Percentiles rank a stretch among this genome's conserved stretches.
Evolutionary conservation across 2,329 filamentous ascomycete species (phyloP).

Genomic region (Paecilomyces niveus): DNA sequence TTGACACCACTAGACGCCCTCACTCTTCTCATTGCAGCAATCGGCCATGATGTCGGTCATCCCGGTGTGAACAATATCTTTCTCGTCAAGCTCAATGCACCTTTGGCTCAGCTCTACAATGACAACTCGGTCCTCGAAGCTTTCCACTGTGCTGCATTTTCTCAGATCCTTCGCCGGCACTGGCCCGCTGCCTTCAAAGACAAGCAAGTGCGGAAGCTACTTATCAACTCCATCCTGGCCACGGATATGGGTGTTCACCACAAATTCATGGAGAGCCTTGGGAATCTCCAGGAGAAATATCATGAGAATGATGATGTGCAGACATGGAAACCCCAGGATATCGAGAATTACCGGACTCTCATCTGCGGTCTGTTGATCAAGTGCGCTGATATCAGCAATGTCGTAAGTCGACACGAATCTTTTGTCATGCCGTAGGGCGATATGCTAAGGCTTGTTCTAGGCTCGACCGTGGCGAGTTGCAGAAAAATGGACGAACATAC

Average conservation of each 20-base stretch:
- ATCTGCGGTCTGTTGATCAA: slow-evolving; percentile 93
- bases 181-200: slow-evolving; percentile 82
- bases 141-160: slow-evolving; percentile 95
- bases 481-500: slow-evolving; percentile 79
- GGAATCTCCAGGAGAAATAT: slow-evolving; percentile 72
- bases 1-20: slow-evolving; percentile 83
- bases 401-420: slow-evolving; percentile 54
- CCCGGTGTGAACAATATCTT: slow-evolving; percentile 98
- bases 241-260: slow-evolving; percentile 98
- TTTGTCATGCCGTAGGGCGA: neutral
- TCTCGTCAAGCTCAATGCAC: slow-evolving; percentile 82
- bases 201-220: slow-evolving; percentile 71
- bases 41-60: slow-evolving; percentile 95
- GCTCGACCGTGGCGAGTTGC: slow-evolving; percentile 78
- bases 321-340: slow-evolving; percentile 67
- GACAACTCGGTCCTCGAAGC: slow-evolving; percentile 94
- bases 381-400: slow-evolving; percentile 97
- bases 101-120: slow-evolving; percentile 91
- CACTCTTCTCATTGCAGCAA: slow-evolving; percentile 86
- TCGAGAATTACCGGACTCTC: slow-evolving; percentile 70
- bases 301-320: slow-evolving; percentile 59
- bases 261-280: slow-evolving; percentile 87
- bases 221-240: slow-evolving; percentile 96
- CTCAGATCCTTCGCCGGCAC: slow-evolving; percentile 84
- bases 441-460: slow-evolving; percentile 37